Base-by-base conservation (phyloP, 305 asterid species). In the Fraxinus platypoda region DNA sequence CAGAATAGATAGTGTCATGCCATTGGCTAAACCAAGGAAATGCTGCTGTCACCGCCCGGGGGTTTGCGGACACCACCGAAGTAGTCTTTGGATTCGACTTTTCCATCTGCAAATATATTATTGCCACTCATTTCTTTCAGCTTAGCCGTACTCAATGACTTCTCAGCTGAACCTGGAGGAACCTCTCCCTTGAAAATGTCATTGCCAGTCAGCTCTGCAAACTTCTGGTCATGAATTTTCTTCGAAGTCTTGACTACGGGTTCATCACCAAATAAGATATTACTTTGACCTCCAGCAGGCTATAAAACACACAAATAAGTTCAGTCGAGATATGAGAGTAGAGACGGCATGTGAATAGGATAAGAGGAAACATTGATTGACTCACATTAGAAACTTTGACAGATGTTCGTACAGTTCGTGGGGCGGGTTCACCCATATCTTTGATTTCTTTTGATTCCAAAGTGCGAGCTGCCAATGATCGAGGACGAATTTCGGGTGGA, bases 211-310 rank as follows among this genome's bases (percentile, higher is more conserved):
- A 92, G 87, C 92, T 94, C 98, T 0, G 94, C 94, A 82, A 93
- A 93, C 83, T 94, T 94, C 89, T 94, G 98, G 90, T 91, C 75
- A 71, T 94, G 98, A 62, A 95, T 90, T 81, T 93, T 95, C 88
- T 90, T 94, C 0, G 93, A 62, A 23, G 93, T 85, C 85, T 88
- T 91, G 64, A 90, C 91, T 76, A 25, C 73, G 1, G 73, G 94
- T 59, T 92, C 96, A 12, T 94, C 99, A 8, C 97, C 98, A 76
- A 92, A 95, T 68, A 90, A 46, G 59, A 95, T 95, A 82, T 89
- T 95, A 79, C 98, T 95, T 72, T 94, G 98, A 72, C 97, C 98
- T 79, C 98, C 98, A 25, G 98, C 97, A 74, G 98, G 98, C 98
- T 95, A 89, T 78, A 86, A 72, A 52, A 37, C 34, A 1, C 25